These are phyloP conservation scores for Fusarium sp. DNA, from an alignment of 2,329 filamentous ascomycete genomes.

Conservation along the genomic window DNA sequence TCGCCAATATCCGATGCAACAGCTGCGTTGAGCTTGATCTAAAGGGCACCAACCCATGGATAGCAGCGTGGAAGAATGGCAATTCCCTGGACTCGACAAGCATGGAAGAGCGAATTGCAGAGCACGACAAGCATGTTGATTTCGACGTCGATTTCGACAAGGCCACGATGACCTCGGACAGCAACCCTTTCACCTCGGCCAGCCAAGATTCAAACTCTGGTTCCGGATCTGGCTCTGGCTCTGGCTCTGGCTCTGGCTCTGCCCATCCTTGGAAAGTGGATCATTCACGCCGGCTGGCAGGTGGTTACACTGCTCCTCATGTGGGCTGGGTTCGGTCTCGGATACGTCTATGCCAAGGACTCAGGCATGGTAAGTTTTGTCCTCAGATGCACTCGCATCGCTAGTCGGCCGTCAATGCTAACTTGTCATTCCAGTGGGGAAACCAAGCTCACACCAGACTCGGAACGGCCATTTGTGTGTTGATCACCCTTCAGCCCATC, in stretches of 20 bases:
- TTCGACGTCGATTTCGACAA: slow-evolving; percentile 64
- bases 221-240: not conserved
- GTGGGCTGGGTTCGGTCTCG: slow-evolving; percentile 72
- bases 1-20: slow-evolving; percentile 69
- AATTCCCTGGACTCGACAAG: slow-evolving; percentile 60
- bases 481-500: slow-evolving; percentile 70
- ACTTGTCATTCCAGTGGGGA: slow-evolving; percentile 61
- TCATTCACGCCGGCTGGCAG: slow-evolving; percentile 70
- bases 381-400: slow-evolving; percentile 13
- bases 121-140: slow-evolving; percentile 60
- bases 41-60: slow-evolving; percentile 61
- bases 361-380: slow-evolving; percentile 57
- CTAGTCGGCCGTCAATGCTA: slow-evolving; percentile 15
- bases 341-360: slow-evolving; percentile 62
- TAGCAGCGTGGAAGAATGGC: slow-evolving; percentile 67
- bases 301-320: slow-evolving; percentile 66
- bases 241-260: slow-evolving; percentile 26
- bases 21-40: slow-evolving; percentile 65
- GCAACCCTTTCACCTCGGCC: slow-evolving; percentile 63
- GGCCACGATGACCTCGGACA: slow-evolving; percentile 61
- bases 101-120: slow-evolving; percentile 53
- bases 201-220: slow-evolving; percentile 25
- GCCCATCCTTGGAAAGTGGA: slow-evolving; percentile 69
- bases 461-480: slow-evolving; percentile 66
- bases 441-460: slow-evolving; percentile 66